Percentiles rank a stretch among this genome's conserved stretches.
Conservation (phyloP, 177 flowering plant species). For the Vitis hybrid region DNA sequence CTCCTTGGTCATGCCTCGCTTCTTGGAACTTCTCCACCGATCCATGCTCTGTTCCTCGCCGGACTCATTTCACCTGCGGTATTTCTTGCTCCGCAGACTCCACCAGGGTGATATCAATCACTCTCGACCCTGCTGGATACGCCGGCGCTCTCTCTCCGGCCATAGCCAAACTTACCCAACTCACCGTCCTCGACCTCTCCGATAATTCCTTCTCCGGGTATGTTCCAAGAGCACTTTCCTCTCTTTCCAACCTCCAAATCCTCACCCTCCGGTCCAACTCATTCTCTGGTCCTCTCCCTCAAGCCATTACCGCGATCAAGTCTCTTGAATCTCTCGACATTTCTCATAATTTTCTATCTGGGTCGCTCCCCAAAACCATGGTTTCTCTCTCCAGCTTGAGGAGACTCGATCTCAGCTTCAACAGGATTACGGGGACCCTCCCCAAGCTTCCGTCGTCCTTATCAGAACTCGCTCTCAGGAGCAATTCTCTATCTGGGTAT, state of each 20-base stretch:
- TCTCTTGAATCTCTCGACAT: conserved; percentile 55
- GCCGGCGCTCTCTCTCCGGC: conserved; percentile 67
- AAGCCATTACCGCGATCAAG: conserved; percentile 41
- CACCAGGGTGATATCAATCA: conserved; percentile 54
- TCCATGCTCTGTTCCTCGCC: conserved; percentile 72
- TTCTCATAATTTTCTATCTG: conserved; percentile 63
- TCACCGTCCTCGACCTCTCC: conserved; percentile 56
- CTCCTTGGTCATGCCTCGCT: conserved; percentile 68
- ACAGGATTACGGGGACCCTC: conserved; percentile 57
- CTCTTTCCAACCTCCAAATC: conserved; percentile 47
- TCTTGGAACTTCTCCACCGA: conserved; percentile 85
- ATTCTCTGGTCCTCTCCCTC: conserved; percentile 64
- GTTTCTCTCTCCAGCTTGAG: conserved; percentile 29
- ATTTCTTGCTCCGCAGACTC: conserved; percentile 53
- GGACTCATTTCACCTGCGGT: conserved; percentile 69
- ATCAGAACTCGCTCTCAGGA: conserved; percentile 50
- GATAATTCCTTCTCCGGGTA: conserved; percentile 68
- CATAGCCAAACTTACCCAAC: conserved; percentile 58
- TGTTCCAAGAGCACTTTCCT: conserved; percentile 60
- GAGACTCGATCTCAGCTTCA: conserved; percentile 77
- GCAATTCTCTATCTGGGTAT: conserved; percentile 57
- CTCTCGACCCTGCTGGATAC: conserved; percentile 75
- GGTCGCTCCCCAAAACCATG: conserved; percentile 49
- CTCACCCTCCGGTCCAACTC: conserved; percentile 60
- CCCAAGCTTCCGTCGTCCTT: conserved; percentile 65